Evolutionary conservation across 208 protist genomes (phyloP).

Genomic region (Polymyxa betae): DNA sequence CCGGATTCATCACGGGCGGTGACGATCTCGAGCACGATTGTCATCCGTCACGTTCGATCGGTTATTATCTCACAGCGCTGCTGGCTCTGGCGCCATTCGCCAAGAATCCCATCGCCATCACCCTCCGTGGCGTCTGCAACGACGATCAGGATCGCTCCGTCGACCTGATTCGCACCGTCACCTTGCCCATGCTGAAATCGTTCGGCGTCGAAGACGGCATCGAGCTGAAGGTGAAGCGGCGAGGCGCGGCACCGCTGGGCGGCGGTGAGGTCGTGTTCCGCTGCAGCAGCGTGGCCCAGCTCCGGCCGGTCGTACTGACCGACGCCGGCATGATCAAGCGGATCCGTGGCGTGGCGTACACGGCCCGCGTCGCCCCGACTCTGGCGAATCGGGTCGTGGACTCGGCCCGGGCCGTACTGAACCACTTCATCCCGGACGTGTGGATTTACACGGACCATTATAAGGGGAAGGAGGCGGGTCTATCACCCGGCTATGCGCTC

Average conservation of each 20-base stretch:
- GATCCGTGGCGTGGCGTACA: conserved; percentile 64
- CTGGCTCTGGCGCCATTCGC: background rate
- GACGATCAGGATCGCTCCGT: conserved; percentile 54
- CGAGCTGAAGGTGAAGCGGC: conserved; percentile 5
- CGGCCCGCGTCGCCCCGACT: background rate
- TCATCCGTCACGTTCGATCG: background rate
- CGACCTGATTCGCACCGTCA: conserved; percentile 75
- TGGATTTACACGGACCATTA: conserved; percentile 84
- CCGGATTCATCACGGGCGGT: background rate
- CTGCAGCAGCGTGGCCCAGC: background rate
- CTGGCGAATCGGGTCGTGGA: conserved; percentile 63
- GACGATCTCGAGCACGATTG: background rate
- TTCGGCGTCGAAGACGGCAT: conserved; percentile 74
- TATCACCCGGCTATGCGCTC: conserved; percentile 69
- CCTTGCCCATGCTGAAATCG: conserved; percentile 71
- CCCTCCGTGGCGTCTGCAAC: background rate
- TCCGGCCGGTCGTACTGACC: conserved; percentile 52
- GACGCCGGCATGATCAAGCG: conserved; percentile 59
- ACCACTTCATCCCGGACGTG: conserved; percentile 78
- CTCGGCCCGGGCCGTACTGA: conserved; percentile 61
- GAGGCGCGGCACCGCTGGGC: background rate
- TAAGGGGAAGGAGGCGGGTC: conserved; percentile 72
- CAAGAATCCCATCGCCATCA: background rate
- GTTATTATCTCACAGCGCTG: background rate
- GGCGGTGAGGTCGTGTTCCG: background rate